These are phyloP conservation scores for Amanita thiersii DNA, from an alignment of 768 basidiomycete species.

Conservation along the genomic window DNA sequence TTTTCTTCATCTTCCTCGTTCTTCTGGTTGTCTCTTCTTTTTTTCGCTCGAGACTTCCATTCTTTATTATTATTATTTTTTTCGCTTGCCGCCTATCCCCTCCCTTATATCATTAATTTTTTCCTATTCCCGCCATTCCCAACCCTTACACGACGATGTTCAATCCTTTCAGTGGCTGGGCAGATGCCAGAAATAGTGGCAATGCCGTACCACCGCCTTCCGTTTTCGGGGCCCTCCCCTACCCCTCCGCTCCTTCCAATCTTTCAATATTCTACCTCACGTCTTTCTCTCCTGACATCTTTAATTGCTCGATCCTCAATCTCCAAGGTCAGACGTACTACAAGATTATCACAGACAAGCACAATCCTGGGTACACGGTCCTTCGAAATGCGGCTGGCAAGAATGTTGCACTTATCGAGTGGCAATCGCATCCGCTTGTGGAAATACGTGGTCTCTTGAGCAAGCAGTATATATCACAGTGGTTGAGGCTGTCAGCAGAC, in stretches of 20 bases:
- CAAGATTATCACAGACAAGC: conserved; percentile 39
- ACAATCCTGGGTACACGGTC: conserved; percentile 44
- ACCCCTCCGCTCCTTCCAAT: conserved; percentile 26
- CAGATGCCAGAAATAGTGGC: conserved; percentile 18
- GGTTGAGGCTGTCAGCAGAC: conserved; percentile 48
- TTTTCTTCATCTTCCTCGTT: not conserved
- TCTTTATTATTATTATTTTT: conserved; percentile 2
- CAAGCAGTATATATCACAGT: conserved; percentile 42
- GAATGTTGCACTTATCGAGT: conserved; percentile 49
- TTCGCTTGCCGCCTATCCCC: not conserved
- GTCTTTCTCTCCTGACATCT: conserved; percentile 38
- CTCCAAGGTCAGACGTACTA: conserved; percentile 40
- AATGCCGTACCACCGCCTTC: conserved; percentile 31
- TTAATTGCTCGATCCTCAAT: conserved; percentile 48
- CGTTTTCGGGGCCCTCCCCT: conserved; percentile 58
- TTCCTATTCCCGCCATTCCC: conserved; percentile 1
- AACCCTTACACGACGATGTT: conserved; percentile 19
- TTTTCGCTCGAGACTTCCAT: not conserved
- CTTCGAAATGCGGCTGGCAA: conserved; percentile 40
- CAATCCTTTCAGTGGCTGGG: conserved; percentile 34
- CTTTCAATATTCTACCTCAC: conserved; percentile 36
- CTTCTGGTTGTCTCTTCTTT: not conserved
- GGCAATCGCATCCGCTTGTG: conserved; percentile 40
- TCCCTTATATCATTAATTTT: conserved; percentile 7
- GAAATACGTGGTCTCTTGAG: conserved; percentile 44